Conservation (phyloP, 805 yeast genomes). For the Candida schatavii region DNA sequence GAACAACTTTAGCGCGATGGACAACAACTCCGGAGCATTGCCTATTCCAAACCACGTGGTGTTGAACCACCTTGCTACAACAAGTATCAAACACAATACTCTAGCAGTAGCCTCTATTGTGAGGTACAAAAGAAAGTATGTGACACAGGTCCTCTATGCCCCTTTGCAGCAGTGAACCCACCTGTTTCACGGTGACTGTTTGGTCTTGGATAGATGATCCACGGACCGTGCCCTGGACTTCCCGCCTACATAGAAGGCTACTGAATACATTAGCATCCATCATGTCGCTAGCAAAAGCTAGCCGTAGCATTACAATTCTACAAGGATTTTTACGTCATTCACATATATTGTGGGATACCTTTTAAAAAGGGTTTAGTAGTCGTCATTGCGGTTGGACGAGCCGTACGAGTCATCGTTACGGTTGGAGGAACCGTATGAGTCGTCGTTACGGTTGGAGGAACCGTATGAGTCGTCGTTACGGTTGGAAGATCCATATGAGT, state of each 20-base stretch:
- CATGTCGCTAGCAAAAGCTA: no score
- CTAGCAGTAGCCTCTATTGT: slow-evolving; percentile 91
- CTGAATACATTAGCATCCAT: no score
- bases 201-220: no score
- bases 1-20: slow-evolving; percentile 60
- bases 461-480: slow-evolving; percentile 13
- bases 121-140: slow-evolving; percentile 83
- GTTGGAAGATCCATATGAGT: slow-evolving; percentile 16
- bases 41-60: slow-evolving; percentile 96
- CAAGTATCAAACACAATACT: slow-evolving; percentile 90
- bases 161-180: slow-evolving; percentile 59
- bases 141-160: slow-evolving; percentile 88
- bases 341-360: background rate
- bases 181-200: no score
- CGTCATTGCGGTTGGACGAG: slow-evolving; percentile 14
- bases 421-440: slow-evolving; percentile 17
- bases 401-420: slow-evolving; percentile 12
- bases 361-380: slow-evolving; percentile 6
- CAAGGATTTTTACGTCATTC: no score
- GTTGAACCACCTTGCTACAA: slow-evolving; percentile 90
- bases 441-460: slow-evolving; percentile 11
- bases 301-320: no score
- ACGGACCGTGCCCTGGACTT: no score
- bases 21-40: slow-evolving; percentile 82
- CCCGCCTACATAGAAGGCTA: no score